These are phyloP conservation scores for Candida parachauliodes DNA, from an alignment of 805 yeast species.

Conservation along the genomic window DNA sequence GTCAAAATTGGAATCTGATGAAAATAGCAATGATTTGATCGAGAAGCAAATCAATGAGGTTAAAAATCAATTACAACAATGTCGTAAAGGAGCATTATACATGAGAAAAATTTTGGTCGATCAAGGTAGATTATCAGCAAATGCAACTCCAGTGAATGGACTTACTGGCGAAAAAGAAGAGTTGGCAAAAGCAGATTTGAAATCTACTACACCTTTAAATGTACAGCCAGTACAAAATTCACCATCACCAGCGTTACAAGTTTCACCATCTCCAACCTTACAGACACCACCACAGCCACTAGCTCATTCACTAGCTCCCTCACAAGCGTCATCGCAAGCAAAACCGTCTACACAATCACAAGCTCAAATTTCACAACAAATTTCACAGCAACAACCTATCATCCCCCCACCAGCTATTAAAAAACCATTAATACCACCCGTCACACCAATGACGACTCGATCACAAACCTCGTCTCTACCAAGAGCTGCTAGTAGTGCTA, in stretches of 20 bases:
- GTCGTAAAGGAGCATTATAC: conserved; percentile 47
- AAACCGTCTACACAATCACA: conserved; percentile 10
- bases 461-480: conserved; percentile 6
- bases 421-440: conserved; percentile 2
- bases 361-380: conserved; percentile 9
- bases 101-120: conserved; percentile 40
- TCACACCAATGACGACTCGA: conserved; percentile 5
- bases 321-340: too few relatives aligned
- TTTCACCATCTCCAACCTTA: not conserved
- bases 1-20: conserved; percentile 38
- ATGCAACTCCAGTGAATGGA: conserved; percentile 9
- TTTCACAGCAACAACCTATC: conserved; percentile 12
- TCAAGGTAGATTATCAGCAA: conserved; percentile 20
- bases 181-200: not conserved
- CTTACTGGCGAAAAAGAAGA: not conserved
- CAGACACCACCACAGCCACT: conserved; percentile 7
- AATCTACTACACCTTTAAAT: not conserved
- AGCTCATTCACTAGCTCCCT: not conserved
- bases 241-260: not conserved
- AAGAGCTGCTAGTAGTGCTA: conserved; percentile 5
- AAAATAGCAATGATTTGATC: conserved; percentile 24
- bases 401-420: conserved; percentile 2
- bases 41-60: conserved; percentile 16
- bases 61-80: conserved; percentile 44
- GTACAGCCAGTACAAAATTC: not conserved